Base-by-base conservation (phyloP, 306 rosid species). In the Erythrophleum fordii region DNA sequence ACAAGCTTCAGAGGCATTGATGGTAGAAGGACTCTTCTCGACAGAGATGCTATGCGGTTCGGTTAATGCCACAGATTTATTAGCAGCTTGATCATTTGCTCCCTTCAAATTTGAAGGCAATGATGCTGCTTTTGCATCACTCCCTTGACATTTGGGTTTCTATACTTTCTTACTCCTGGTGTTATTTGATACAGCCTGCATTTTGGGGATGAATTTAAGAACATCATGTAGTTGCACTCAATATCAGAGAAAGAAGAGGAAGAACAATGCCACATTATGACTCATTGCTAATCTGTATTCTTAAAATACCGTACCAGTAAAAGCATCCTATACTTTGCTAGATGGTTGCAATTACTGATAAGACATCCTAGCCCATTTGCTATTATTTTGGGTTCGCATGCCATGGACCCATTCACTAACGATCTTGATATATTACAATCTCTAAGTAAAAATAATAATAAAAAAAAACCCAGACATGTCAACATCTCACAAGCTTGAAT, bases 141-240 rank as follows among this genome's bases (percentile, higher is more conserved):
- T 80, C 31, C 80, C 84, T 46, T 69, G 78, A 78, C 49, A 74
- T 61, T 79, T 84, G 62, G 83, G 73, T 81, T 80, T 78, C 53
- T 41, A 80, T 67, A 52, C 62, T 80, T 73, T 75, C 72, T 77
- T 74, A 65, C 67, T 69, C 76, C 59, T 82, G 81, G 62, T 68
- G 83, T 70, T 64, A 48, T 28, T 41, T 17, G 78, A 72, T 45
- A 20, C 79, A 52, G 31, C 85, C 90, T 87, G 82, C 59, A 28
- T 46, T 44, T 28, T 44, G 75, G 22, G 70, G 25, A 17, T 52
- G 64, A 25, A 70, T 29, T 45, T 12, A 48, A 58, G 55, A 58
- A 52, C 44, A 69, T 62, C 22, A 80, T 65, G 52, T 6, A 37
- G 51, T 37, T 46, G 52, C 16, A 62, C 18, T 52, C 52, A 53